Conservation (phyloP, 2,329 filamentous ascomycete genomes). For the Phialocephala subalpina region DNA sequence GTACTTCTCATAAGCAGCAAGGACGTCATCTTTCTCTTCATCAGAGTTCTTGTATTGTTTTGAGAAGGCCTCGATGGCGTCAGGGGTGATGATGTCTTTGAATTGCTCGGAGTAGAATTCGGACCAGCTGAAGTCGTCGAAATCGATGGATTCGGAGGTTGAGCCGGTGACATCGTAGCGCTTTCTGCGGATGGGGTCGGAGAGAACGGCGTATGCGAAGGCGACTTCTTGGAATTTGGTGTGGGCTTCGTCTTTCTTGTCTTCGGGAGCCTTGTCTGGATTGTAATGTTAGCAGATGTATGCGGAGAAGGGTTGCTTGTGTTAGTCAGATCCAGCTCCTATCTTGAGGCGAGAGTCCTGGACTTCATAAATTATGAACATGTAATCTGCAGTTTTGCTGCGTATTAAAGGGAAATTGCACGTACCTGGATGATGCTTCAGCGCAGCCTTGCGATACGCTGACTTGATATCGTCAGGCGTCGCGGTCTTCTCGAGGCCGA, state of each 20-base stretch:
- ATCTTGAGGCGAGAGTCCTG: background rate
- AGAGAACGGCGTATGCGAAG: conserved; percentile 93
- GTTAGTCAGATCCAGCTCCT: background rate
- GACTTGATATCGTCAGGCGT: conserved; percentile 83
- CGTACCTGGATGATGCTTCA: conserved; percentile 86
- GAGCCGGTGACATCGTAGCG: conserved; percentile 92
- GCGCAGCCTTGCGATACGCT: conserved; percentile 89
- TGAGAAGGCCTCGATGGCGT: conserved; percentile 79
- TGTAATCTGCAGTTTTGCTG: background rate
- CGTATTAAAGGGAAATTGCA: background rate
- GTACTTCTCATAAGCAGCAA: conserved; percentile 76
- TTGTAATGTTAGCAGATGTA: background rate
- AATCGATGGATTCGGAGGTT: conserved; percentile 82
- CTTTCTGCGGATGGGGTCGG: conserved; percentile 78
- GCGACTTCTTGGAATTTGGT: conserved; percentile 88
- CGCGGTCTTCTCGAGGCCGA: conserved; percentile 75
- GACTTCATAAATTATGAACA: background rate
- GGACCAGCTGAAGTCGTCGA: conserved; percentile 85
- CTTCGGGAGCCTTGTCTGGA: conserved; percentile 78
- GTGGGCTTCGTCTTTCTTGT: conserved; percentile 77
- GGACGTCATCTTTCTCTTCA: conserved; percentile 81
- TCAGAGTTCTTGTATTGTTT: conserved; percentile 83
- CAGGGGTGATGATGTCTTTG: conserved; percentile 75
- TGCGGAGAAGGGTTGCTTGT: background rate
- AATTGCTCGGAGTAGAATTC: conserved; percentile 90